Percentiles rank a stretch among this genome's conserved stretches.
Evolutionary conservation across 1,284 basidiomycete species (phyloP).

Genomic region (Rhodofomes roseus): DNA sequence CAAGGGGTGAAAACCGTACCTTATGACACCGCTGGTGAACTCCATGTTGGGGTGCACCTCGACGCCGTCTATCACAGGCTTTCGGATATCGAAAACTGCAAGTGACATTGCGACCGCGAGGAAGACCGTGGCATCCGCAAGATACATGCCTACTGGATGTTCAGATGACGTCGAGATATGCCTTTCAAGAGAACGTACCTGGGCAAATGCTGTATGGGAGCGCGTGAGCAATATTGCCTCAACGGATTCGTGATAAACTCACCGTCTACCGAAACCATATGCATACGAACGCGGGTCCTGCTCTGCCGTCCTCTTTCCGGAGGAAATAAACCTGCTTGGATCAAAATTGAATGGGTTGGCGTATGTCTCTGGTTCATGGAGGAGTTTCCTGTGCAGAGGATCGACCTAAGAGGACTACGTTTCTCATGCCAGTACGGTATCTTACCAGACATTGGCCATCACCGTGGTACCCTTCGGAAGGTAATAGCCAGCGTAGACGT

Average conservation of each 20-base stretch:
- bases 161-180: background rate
- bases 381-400: constrained; percentile 21
- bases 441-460: constrained; percentile 24
- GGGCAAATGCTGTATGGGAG: constrained; percentile 12
- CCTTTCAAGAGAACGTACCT: background rate
- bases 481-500: constrained; percentile 25
- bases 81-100: constrained; percentile 28
- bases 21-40: constrained; percentile 22
- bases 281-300: constrained; percentile 20
- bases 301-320: constrained; percentile 16
- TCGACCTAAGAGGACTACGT: background rate
- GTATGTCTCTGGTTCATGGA: constrained; percentile 27
- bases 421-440: background rate
- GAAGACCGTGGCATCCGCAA: constrained; percentile 32
- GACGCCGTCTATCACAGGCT: constrained; percentile 23
- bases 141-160: constrained; percentile 17
- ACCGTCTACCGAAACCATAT: constrained; percentile 27
- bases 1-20: constrained; percentile 9
- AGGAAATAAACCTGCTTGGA: constrained; percentile 26
- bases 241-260: constrained; percentile 9
- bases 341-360: constrained; percentile 26
- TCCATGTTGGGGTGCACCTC: constrained; percentile 22
- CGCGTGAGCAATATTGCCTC: background rate
- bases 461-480: constrained; percentile 28
- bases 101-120: constrained; percentile 28